Percentiles rank a stretch among this genome's conserved stretches.
Evolutionary conservation across 768 basidiomycete genomes (phyloP).

Genomic region (Leucosporidium yakuticum): DNA sequence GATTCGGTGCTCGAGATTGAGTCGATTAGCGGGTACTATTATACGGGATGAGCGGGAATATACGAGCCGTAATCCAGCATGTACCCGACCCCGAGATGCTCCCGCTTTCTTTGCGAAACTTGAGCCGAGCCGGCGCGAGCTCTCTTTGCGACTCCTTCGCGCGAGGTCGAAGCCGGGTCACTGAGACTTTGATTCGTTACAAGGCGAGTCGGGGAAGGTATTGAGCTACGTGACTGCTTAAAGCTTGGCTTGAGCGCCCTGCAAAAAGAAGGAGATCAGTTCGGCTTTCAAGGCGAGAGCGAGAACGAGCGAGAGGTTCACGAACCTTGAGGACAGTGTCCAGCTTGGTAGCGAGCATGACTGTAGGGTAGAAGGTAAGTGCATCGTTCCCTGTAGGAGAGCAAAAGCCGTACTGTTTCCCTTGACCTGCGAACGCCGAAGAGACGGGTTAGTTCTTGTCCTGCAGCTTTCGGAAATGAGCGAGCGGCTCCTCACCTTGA

Average conservation of each 20-base stretch:
- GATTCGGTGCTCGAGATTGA: too few relatives aligned
- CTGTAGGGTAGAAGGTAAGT: background rate
- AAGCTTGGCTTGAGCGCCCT: slow-evolving; percentile 33
- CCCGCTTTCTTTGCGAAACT: too few relatives aligned
- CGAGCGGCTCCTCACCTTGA: slow-evolving; percentile 56
- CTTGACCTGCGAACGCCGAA: slow-evolving; percentile 48
- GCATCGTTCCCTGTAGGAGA: background rate
- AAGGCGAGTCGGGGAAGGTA: too few relatives aligned
- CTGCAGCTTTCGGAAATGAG: background rate
- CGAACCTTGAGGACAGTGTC: slow-evolving; percentile 71
- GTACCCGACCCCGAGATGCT: too few relatives aligned
- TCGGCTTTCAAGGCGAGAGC: background rate
- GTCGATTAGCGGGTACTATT: too few relatives aligned
- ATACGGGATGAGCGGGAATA: too few relatives aligned
- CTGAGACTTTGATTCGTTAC: too few relatives aligned
- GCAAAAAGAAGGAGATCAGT: background rate
- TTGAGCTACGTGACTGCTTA: background rate
- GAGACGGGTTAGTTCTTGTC: slow-evolving; percentile 1
- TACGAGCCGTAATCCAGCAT: too few relatives aligned
- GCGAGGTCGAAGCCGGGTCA: too few relatives aligned
- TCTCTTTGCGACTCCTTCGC: too few relatives aligned
- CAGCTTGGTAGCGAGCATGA: slow-evolving; percentile 91
- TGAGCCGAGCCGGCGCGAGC: too few relatives aligned
- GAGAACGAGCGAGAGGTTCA: slow-evolving; percentile 5
- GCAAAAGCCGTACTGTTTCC: slow-evolving; percentile 54